Conservation (phyloP, 2,329 filamentous ascomycete species). For the Stachybotrys echinatus region DNA sequence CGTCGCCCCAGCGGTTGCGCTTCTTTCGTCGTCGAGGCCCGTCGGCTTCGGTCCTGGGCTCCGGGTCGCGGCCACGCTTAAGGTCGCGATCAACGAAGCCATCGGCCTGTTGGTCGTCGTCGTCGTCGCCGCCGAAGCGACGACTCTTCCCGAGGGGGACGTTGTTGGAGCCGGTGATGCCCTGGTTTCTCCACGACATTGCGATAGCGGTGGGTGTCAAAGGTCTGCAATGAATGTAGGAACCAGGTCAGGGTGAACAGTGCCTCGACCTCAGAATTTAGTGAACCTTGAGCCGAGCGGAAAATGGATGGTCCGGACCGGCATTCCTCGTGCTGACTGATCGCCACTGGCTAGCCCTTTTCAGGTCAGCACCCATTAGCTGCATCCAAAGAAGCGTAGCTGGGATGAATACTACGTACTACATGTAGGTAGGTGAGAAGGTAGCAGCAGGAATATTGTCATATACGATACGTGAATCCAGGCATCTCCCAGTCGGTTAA, state of each 20-base stretch:
- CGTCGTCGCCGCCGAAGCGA: constrained; percentile 62
- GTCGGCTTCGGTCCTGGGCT: constrained; percentile 65
- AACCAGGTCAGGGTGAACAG: too few species aligned
- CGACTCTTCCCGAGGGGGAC: constrained; percentile 87
- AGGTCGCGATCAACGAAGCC: constrained; percentile 38
- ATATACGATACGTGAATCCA: constrained; percentile 55
- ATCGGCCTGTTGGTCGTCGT: constrained; percentile 23
- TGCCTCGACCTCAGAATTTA: background rate
- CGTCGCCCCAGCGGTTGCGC: constrained; percentile 97
- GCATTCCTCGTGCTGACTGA: too few species aligned
- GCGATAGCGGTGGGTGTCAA: too few species aligned
- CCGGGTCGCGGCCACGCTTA: constrained; percentile 91
- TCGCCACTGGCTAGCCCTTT: too few species aligned
- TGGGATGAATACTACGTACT: too few species aligned
- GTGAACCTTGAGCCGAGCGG: background rate
- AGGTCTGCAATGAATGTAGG: constrained; percentile 4
- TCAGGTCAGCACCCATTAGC: too few species aligned
- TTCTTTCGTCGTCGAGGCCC: constrained; percentile 90
- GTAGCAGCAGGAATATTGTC: too few species aligned
- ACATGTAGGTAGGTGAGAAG: too few species aligned
- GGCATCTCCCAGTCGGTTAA: constrained; percentile 54
- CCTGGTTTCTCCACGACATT: constrained; percentile 68
- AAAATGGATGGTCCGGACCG: background rate
- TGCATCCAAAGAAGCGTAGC: too few species aligned
- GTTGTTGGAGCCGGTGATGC: constrained; percentile 97